Percentiles rank a stretch among this genome's conserved stretches.
These are phyloP conservation scores for Didymosphaeria variabile DNA, from an alignment of 2,329 filamentous ascomycete genomes.

Conservation along the genomic window DNA sequence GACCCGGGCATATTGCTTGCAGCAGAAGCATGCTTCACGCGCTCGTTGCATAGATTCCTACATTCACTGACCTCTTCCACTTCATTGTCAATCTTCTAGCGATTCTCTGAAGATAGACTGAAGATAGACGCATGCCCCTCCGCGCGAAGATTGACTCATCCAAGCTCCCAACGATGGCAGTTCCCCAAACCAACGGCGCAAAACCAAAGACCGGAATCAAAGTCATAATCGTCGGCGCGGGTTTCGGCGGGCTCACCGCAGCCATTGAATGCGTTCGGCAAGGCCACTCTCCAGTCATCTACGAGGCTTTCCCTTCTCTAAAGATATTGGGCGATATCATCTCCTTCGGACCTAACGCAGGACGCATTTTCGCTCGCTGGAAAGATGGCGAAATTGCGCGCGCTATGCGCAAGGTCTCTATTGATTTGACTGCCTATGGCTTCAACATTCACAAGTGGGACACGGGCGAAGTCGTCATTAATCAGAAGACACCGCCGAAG, in stretches of 20 bases:
- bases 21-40: constrained; percentile 2
- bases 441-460: constrained; percentile 69
- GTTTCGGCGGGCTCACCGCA: constrained; percentile 69
- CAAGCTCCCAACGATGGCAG: constrained; percentile 34
- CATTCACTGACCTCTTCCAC: constrained; percentile 1
- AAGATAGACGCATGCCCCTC: constrained; percentile 32
- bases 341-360: constrained; percentile 68
- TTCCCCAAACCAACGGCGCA: constrained; percentile 21
- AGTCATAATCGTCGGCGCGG: constrained; percentile 61
- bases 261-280: constrained; percentile 71
- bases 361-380: constrained; percentile 70
- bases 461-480: constrained; percentile 68
- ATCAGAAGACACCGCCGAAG: constrained; percentile 59
- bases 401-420: constrained; percentile 61
- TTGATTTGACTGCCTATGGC: constrained; percentile 62
- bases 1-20: constrained; percentile 19
- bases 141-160: constrained; percentile 29
- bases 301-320: constrained; percentile 65
- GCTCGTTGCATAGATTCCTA: constrained; percentile 3
- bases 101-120: no score
- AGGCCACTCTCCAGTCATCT: constrained; percentile 67
- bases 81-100: not conserved
- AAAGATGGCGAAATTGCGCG: constrained; percentile 58
- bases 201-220: constrained; percentile 59
- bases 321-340: constrained; percentile 71